A percentile compares a stretch with the other conserved stretches of the same genome.
phyloP scores from a whole-genome alignment of 441 rosid genomes.

The Metrosideros polymorpha region DNA sequence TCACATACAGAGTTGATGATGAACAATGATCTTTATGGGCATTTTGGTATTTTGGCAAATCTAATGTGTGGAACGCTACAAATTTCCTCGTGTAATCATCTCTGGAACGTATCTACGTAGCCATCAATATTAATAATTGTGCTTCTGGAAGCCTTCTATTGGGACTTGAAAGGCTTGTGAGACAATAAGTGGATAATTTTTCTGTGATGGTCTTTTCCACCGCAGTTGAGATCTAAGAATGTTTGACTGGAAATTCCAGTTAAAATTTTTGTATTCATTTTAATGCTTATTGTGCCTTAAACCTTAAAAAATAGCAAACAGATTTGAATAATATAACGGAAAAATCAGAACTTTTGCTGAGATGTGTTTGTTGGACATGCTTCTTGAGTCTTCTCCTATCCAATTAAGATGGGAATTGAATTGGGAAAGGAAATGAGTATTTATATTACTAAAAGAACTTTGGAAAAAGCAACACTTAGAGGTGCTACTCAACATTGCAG shows the following conservation, averaged over 20 bases:
- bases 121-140: background rate
- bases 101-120: background rate
- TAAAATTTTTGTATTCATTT: background rate
- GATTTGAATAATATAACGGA: background rate
- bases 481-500: background rate
- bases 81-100: background rate
- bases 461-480: background rate
- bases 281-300: background rate
- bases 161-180: background rate
- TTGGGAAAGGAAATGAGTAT: background rate
- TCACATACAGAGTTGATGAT: background rate
- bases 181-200: background rate
- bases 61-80: background rate
- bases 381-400: background rate
- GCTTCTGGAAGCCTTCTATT: background rate
- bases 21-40: background rate
- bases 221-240: background rate
- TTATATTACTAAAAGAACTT: background rate
- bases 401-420: background rate
- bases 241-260: background rate
- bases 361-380: background rate
- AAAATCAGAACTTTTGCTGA: background rate
- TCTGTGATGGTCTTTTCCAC: background rate
- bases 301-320: background rate
- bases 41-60: background rate